phyloP scores from a whole-genome alignment of 495 filamentous ascomycete species.

The Darksidea phi region DNA sequence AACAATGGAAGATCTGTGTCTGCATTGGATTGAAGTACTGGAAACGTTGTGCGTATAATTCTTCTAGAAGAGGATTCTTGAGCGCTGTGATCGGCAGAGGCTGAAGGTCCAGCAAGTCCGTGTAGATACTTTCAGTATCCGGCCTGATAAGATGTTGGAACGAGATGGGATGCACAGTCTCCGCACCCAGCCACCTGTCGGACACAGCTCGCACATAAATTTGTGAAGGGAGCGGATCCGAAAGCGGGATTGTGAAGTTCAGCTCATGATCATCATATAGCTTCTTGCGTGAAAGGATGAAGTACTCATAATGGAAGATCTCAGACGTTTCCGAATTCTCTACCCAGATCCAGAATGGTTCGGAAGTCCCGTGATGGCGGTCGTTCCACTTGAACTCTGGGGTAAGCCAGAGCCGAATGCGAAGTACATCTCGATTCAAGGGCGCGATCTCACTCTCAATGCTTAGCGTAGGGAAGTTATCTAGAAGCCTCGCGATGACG shows the following conservation, averaged over 20 bases:
- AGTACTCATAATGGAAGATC: constrained; percentile 97
- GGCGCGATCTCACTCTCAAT: constrained; percentile 94
- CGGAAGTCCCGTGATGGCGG: constrained; percentile 86
- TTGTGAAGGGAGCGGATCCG: constrained; percentile 87
- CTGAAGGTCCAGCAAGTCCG: constrained; percentile 86
- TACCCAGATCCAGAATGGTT: constrained; percentile 98
- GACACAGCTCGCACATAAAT: constrained; percentile 94
- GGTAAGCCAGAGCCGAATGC: constrained; percentile 78
- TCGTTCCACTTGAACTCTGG: constrained; percentile 97
- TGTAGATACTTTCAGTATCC: constrained; percentile 96
- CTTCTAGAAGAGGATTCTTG: constrained; percentile 82
- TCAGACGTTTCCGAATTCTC: constrained; percentile 97
- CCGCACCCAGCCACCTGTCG: constrained; percentile 95
- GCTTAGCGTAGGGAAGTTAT: constrained; percentile 88
- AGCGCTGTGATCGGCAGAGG: constrained; percentile 85
- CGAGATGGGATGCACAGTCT: constrained; percentile 89
- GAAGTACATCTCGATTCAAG: constrained; percentile 87
- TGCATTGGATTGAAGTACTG: constrained; percentile 99
- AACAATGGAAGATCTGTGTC: constrained; percentile 92
- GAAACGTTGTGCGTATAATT: constrained; percentile 84
- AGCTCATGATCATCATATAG: constrained; percentile 92
- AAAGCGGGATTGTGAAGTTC: constrained; percentile 94
- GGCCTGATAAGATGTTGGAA: constrained; percentile 98
- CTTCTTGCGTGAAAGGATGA: constrained; percentile 85
- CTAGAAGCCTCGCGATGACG: constrained; percentile 73